Percentiles rank a stretch among this genome's conserved stretches.
These are phyloP conservation scores for Arabidopsis arenosa DNA, from an alignment of 345 rosid genomes.

Conservation along the genomic window DNA sequence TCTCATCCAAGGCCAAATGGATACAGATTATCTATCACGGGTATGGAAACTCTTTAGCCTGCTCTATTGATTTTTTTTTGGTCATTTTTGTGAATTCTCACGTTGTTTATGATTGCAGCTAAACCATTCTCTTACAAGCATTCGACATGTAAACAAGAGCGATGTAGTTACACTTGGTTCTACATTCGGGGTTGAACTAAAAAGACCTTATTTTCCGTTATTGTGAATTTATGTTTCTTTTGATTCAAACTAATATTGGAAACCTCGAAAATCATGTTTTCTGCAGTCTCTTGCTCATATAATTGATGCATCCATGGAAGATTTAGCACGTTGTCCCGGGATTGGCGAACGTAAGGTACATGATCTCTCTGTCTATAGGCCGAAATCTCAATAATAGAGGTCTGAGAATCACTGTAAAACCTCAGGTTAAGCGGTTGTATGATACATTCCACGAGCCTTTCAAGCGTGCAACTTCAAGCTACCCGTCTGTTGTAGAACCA, in stretches of 20 bases:
- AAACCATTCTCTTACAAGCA: constrained; percentile 75
- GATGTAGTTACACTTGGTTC: constrained; percentile 98
- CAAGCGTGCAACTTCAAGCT: constrained; percentile 65
- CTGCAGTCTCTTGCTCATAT: constrained; percentile 81
- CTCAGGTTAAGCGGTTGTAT: constrained; percentile 83
- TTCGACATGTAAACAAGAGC: constrained; percentile 88
- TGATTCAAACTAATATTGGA: not conserved
- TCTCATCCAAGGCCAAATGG: constrained; percentile 93
- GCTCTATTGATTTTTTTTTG: too few species aligned
- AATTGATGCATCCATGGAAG: constrained; percentile 97
- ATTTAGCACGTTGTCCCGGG: constrained; percentile 93
- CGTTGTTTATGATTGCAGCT: constrained; percentile 49
- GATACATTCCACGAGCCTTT: constrained; percentile 97
- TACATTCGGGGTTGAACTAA: constrained; percentile 75
- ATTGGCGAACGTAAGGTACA: constrained; percentile 92
- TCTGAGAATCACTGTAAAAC: constrained; percentile 13
- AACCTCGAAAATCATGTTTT: constrained; percentile 16
- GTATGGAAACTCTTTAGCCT: constrained; percentile 46
- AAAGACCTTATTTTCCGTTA: not conserved
- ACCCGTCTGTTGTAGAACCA: constrained; percentile 56
- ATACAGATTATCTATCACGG: constrained; percentile 85
- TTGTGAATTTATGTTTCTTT: not conserved
- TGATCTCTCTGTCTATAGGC: not conserved
- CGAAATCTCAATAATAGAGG: not conserved
- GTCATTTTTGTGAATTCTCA: not conserved